A percentile compares a stretch with the other conserved stretches of the same genome.
Conservation (phyloP, 805 yeast genomes). For the Alloascoidea africana region DNA sequence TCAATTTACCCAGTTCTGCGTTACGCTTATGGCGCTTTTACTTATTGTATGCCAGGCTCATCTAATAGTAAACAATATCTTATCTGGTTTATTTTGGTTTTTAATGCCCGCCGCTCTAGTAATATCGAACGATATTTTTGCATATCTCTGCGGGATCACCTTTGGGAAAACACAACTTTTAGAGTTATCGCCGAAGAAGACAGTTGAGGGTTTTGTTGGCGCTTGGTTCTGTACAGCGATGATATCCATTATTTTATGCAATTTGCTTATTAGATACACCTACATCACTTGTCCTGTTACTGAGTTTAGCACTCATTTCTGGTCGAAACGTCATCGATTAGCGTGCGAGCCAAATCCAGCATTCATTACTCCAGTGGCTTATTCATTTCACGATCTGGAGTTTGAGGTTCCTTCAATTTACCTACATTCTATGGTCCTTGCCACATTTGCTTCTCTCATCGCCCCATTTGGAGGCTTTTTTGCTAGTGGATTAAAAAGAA, state of each 20-base stretch:
- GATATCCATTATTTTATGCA: constrained; percentile 53
- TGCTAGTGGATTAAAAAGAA: constrained; percentile 91
- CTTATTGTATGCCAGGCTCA: constrained; percentile 91
- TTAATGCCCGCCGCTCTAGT: constrained; percentile 84
- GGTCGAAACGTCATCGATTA: constrained; percentile 25
- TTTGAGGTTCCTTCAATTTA: constrained; percentile 73
- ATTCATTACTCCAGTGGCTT: constrained; percentile 65
- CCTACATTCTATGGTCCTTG: constrained; percentile 72
- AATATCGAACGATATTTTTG: constrained; percentile 89
- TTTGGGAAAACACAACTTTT: constrained; percentile 89
- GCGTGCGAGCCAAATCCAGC: constrained; percentile 79
- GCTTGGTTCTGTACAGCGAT: constrained; percentile 91
- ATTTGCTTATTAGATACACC: constrained; percentile 44
- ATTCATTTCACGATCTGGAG: constrained; percentile 51
- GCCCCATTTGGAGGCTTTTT: constrained; percentile 99
- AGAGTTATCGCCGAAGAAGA: constrained; percentile 90
- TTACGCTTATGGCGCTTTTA: constrained; percentile 85
- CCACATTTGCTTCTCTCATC: constrained; percentile 89
- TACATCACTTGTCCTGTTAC: constrained; percentile 83
- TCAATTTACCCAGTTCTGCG: constrained; percentile 88
- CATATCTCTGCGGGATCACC: constrained; percentile 92
- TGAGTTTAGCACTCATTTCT: constrained; percentile 39
- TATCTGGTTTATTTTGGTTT: constrained; percentile 91
- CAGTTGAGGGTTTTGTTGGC: constrained; percentile 94
- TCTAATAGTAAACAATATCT: constrained; percentile 75